Evolutionary conservation across 148 eudicot species (phyloP).

Genomic region (Diospyros lotus): DNA sequence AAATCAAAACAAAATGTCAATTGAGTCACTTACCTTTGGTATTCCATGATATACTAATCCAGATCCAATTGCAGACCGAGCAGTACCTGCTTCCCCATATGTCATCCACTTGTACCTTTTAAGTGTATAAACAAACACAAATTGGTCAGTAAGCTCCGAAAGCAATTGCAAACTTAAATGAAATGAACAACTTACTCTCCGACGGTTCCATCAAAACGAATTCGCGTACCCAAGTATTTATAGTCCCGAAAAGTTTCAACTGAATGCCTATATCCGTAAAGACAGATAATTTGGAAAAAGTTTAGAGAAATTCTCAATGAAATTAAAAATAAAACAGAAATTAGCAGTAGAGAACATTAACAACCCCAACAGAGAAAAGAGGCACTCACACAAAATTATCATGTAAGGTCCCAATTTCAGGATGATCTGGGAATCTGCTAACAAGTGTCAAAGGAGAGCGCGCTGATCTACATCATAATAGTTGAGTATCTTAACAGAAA

Average conservation of each 20-base stretch:
- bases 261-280: constrained; percentile 44
- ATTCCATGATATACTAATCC: constrained; percentile 62
- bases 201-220: constrained; percentile 83
- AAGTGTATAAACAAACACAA: background rate
- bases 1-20: constrained; percentile 5
- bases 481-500: background rate
- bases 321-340: background rate
- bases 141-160: background rate
- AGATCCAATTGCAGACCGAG: constrained; percentile 81
- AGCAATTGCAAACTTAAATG: background rate
- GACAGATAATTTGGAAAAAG: background rate
- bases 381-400: constrained; percentile 83
- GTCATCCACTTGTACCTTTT: constrained; percentile 90
- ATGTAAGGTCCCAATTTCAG: constrained; percentile 82
- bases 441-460: constrained; percentile 74
- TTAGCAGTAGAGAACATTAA: background rate
- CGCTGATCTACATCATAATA: constrained; percentile 53
- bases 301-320: background rate
- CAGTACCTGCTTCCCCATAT: constrained; percentile 79
- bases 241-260: constrained; percentile 64
- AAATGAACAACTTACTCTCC: constrained; percentile 69
- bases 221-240: constrained; percentile 82
- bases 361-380: constrained; percentile 5
- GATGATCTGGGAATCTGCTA: constrained; percentile 61
- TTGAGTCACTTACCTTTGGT: constrained; percentile 40